A percentile compares a stretch with the other conserved stretches of the same genome.
Conservation (phyloP, 192 early-diverging fungal genomes). For the Podila epicladia region DNA sequence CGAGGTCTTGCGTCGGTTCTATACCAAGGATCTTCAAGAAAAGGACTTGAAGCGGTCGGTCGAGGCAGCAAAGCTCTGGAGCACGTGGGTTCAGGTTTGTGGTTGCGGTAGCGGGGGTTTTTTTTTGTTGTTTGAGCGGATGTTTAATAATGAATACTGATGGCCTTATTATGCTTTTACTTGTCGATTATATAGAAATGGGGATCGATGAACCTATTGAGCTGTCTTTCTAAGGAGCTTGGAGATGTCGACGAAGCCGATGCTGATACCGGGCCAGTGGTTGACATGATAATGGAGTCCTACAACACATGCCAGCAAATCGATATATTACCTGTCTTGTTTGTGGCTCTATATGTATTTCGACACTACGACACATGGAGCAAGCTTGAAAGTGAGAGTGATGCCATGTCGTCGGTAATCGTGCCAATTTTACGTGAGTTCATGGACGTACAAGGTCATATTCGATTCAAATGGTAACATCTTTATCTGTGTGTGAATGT, state of each 20-base stretch:
- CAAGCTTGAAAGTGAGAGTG: conserved; percentile 5
- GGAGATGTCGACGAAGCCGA: conserved; percentile 5
- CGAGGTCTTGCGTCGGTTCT: too few relatives aligned
- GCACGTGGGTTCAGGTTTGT: too few relatives aligned
- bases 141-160: too few relatives aligned
- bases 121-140: too few relatives aligned
- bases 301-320: conserved; percentile 14
- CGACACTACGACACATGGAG: conserved; percentile 3
- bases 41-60: too few relatives aligned
- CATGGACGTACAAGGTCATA: too few relatives aligned
- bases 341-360: conserved; percentile 10
- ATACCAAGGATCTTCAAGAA: too few relatives aligned
- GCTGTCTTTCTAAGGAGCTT: conserved; percentile 6
- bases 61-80: too few relatives aligned
- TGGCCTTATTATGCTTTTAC: too few relatives aligned
- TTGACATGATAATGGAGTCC: conserved; percentile 5
- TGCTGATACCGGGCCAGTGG: not conserved
- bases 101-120: too few relatives aligned
- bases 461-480: too few relatives aligned
- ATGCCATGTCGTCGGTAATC: conserved; percentile 5
- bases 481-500: too few relatives aligned
- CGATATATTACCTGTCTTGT: conserved; percentile 12
- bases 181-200: conserved; percentile 10
- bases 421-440: conserved; percentile 3
- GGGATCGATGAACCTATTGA: conserved; percentile 1